These are phyloP conservation scores for Fusarium nurragi DNA, from an alignment of 2,329 filamentous ascomycete species.

Conservation along the genomic window DNA sequence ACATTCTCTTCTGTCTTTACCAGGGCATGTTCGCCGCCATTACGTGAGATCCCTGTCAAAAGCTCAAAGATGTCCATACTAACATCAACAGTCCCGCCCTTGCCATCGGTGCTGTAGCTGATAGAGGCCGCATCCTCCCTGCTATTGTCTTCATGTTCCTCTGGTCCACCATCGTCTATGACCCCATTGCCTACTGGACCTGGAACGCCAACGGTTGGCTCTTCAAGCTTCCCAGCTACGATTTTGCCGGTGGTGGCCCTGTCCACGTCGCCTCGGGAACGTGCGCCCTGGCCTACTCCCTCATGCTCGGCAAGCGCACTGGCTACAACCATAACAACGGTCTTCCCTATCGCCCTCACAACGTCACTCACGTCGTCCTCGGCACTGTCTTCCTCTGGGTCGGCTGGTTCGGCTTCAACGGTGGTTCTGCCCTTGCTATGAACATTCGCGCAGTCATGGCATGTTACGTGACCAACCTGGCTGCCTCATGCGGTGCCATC, in stretches of 20 bases:
- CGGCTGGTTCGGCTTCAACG: slow-evolving; percentile 97
- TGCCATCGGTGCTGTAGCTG: slow-evolving; percentile 68
- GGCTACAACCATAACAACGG: slow-evolving; percentile 70
- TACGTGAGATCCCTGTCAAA: slow-evolving; percentile 67
- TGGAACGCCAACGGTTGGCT: slow-evolving; percentile 81
- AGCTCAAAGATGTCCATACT: neutral
- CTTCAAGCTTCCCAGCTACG: slow-evolving; percentile 72
- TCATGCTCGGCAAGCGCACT: slow-evolving; percentile 76
- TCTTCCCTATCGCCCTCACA: slow-evolving; percentile 75
- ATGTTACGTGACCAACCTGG: slow-evolving; percentile 86
- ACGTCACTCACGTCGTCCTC: slow-evolving; percentile 77
- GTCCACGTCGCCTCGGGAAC: slow-evolving; percentile 79
- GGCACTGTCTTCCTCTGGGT: slow-evolving; percentile 86
- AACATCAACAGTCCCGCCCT: slow-evolving; percentile 59
- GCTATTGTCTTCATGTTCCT: slow-evolving; percentile 73
- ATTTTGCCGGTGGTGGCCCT: slow-evolving; percentile 79
- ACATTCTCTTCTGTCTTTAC: slow-evolving; percentile 85
- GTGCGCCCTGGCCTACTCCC: slow-evolving; percentile 75
- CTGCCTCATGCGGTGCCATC: slow-evolving; percentile 82
- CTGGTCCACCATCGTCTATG: slow-evolving; percentile 77
- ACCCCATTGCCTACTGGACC: slow-evolving; percentile 79
- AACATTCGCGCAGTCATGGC: slow-evolving; percentile 92
- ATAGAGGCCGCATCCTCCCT: slow-evolving; percentile 70
- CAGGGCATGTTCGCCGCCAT: slow-evolving; percentile 91
- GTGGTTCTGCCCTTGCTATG: slow-evolving; percentile 80